These are phyloP conservation scores for Bipolaris oryzae DNA, from an alignment of 2,329 filamentous ascomycete species.

Conservation along the genomic window DNA sequence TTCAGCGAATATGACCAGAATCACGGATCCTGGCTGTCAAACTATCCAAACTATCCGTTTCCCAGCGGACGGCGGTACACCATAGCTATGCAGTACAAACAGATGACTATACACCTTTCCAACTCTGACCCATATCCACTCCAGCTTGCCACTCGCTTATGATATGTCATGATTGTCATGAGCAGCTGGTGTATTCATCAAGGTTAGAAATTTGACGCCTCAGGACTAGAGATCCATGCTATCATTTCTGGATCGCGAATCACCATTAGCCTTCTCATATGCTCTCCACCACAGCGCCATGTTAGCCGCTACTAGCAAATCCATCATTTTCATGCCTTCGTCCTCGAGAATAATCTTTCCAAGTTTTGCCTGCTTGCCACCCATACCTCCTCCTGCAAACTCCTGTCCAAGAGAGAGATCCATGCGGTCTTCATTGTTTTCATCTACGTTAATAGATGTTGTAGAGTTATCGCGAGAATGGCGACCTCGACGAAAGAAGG, in stretches of 20 bases:
- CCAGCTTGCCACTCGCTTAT: not conserved
- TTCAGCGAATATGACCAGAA: too few species aligned
- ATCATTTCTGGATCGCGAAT: conserved; percentile 7
- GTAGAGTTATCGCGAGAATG: conserved; percentile 40
- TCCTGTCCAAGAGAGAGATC: conserved; percentile 81
- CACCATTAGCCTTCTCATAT: conserved; percentile 63
- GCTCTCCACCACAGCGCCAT: conserved; percentile 93
- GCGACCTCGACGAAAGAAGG: conserved; percentile 42
- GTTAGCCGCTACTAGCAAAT: conserved; percentile 88
- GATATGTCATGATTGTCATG: not conserved
- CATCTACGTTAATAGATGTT: conserved; percentile 26
- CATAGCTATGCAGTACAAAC: not conserved
- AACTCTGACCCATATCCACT: not conserved
- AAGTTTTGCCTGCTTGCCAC: conserved; percentile 86
- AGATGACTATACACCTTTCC: not conserved
- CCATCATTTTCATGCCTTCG: conserved; percentile 93
- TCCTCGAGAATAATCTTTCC: conserved; percentile 90
- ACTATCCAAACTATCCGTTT: not conserved
- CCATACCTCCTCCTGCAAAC: conserved; percentile 81
- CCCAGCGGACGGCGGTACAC: not conserved
- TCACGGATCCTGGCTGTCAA: not conserved
- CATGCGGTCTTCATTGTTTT: conserved; percentile 54
- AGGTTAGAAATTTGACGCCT: not conserved
- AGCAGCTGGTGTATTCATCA: too few species aligned
- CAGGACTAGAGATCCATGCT: conserved; percentile 1